These are phyloP conservation scores for Metschnikowia aberdeeniae DNA, from an alignment of 805 yeast species.

Conservation along the genomic window DNA sequence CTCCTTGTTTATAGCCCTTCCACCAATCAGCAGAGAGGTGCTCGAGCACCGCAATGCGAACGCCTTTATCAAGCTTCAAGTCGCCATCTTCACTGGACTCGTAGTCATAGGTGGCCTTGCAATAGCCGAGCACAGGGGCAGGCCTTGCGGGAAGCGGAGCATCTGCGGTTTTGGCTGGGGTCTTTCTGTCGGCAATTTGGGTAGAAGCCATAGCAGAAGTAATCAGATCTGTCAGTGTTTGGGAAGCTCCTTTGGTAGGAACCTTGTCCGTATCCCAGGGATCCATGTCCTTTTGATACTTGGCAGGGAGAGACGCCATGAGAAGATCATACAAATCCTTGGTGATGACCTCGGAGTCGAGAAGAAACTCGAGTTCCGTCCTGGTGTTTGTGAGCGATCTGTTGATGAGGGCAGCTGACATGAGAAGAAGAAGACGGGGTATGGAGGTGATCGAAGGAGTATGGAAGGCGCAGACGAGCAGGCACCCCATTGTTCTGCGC, in stretches of 20 bases:
- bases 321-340: slow-evolving; percentile 52
- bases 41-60: slow-evolving; percentile 64
- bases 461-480: background rate
- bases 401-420: slow-evolving; percentile 60
- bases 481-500: slow-evolving; percentile 2
- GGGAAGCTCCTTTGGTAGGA: background rate
- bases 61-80: slow-evolving; percentile 60
- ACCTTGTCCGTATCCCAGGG: slow-evolving; percentile 43
- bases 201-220: slow-evolving; percentile 6
- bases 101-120: slow-evolving; percentile 73
- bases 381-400: slow-evolving; percentile 72
- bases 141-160: slow-evolving; percentile 15
- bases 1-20: slow-evolving; percentile 56
- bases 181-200: slow-evolving; percentile 6
- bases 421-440: slow-evolving; percentile 10
- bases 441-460: background rate
- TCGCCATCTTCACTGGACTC: slow-evolving; percentile 74
- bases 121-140: slow-evolving; percentile 28
- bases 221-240: background rate
- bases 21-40: slow-evolving; percentile 87
- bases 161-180: slow-evolving; percentile 3
- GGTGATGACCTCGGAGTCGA: slow-evolving; percentile 69
- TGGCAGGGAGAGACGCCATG: slow-evolving; percentile 49
- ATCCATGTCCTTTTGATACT: slow-evolving; percentile 47
- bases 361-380: slow-evolving; percentile 76